phyloP scores from a whole-genome alignment of 148 eudicot species.

The Heliosperma pusillum region DNA sequence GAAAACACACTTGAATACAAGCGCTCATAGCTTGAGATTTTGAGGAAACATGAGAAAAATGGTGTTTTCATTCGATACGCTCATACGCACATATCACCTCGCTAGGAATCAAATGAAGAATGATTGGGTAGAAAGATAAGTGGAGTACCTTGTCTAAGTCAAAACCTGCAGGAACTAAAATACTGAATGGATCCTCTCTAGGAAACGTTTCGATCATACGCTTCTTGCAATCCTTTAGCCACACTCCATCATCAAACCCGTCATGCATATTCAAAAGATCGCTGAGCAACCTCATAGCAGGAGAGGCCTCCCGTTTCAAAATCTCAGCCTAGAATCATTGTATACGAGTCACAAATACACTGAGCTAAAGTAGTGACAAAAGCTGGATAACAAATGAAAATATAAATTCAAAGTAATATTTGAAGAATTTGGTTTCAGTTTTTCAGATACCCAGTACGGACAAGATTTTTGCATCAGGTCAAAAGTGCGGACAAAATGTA shows the following conservation, averaged over 20 bases:
- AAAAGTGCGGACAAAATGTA: background rate
- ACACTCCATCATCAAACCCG: constrained; percentile 79
- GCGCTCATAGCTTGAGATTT: background rate
- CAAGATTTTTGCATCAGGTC: too few species aligned
- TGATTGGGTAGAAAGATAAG: background rate
- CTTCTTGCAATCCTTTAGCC: constrained; percentile 94
- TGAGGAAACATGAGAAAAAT: background rate
- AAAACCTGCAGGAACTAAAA: constrained; percentile 88
- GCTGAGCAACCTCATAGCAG: constrained; percentile 91
- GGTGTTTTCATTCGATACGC: background rate
- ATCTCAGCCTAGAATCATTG: constrained; percentile 59
- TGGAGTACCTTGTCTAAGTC: constrained; percentile 73
- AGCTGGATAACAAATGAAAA: background rate
- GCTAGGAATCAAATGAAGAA: background rate
- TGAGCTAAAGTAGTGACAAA: background rate
- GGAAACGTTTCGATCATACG: constrained; percentile 79
- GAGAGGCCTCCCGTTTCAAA: constrained; percentile 80
- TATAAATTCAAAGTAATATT: background rate
- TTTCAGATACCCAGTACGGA: background rate
- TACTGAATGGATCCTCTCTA: constrained; percentile 93
- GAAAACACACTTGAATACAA: background rate
- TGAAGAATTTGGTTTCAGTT: background rate
- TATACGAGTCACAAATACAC: background rate
- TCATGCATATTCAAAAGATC: constrained; percentile 86
- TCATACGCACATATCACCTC: background rate